These are phyloP conservation scores for Cladosporium austrohemisphaericum DNA, from an alignment of 2,329 filamentous ascomycete species.

Conservation along the genomic window DNA sequence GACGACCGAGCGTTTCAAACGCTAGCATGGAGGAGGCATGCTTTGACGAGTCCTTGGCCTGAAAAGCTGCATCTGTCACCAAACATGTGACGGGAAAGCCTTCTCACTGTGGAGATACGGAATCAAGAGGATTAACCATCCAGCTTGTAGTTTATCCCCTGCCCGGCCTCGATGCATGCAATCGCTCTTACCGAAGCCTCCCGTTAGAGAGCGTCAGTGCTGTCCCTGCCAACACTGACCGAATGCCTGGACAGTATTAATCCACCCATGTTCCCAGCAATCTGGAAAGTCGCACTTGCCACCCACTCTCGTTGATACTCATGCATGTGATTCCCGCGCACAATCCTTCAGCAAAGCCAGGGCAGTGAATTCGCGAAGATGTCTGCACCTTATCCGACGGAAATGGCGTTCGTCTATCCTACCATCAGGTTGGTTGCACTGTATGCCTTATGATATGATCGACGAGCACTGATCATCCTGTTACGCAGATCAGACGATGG, in stretches of 20 bases:
- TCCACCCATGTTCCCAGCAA: background rate
- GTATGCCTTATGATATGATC: background rate
- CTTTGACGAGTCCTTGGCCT: too few relatives aligned
- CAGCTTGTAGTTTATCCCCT: too few relatives aligned
- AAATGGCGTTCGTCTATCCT: too few relatives aligned
- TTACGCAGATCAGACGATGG: background rate
- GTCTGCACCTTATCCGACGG: too few relatives aligned
- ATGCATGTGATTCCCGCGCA: background rate
- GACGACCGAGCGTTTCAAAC: conserved; percentile 3
- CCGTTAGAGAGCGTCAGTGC: too few relatives aligned
- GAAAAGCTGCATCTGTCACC: too few relatives aligned
- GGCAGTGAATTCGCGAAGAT: too few relatives aligned
- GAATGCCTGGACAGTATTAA: background rate
- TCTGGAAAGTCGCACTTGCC: background rate
- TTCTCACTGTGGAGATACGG: too few relatives aligned
- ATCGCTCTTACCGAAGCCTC: background rate
- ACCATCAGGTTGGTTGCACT: background rate
- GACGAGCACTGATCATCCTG: background rate
- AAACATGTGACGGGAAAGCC: background rate
- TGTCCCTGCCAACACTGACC: background rate
- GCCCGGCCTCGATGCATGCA: too few relatives aligned
- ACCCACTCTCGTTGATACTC: background rate
- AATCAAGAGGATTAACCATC: too few relatives aligned
- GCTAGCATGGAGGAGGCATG: background rate
- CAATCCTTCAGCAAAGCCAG: too few relatives aligned